Evolutionary conservation across 495 filamentous ascomycete genomes (phyloP).

Genomic region (Xylaria grammica): DNA sequence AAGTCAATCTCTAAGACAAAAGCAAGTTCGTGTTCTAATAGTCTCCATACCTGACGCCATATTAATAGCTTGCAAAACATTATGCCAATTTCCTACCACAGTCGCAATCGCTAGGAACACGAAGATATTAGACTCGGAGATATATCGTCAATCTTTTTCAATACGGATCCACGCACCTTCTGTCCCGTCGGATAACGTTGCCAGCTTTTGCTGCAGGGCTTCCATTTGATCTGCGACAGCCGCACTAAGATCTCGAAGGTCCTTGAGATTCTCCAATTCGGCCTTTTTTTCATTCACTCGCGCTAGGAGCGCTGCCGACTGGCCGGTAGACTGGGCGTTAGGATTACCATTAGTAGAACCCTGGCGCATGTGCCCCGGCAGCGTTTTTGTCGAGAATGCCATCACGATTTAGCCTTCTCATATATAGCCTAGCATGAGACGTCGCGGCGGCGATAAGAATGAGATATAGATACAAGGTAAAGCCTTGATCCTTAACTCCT

Average conservation of each 20-base stretch:
- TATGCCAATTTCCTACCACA: slow-evolving; percentile 95
- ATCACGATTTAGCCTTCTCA: slow-evolving; percentile 20
- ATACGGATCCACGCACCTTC: slow-evolving; percentile 65
- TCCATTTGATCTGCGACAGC: slow-evolving; percentile 91
- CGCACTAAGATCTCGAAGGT: slow-evolving; percentile 86
- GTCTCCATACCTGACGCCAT: slow-evolving; percentile 86
- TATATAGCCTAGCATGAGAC: neutral
- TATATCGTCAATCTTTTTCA: neutral
- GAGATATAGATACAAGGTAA: neutral
- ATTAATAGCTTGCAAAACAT: slow-evolving; percentile 88
- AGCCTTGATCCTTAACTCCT: neutral
- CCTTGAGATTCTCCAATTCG: slow-evolving; percentile 86
- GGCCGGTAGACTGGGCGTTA: slow-evolving; percentile 56
- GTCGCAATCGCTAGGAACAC: slow-evolving; percentile 75
- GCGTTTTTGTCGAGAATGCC: slow-evolving; percentile 52
- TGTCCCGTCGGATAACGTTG: slow-evolving; percentile 87
- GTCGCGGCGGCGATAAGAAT: neutral
- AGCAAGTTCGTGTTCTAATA: neutral
- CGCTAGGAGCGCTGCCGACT: slow-evolving; percentile 80
- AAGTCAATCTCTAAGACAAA: slow-evolving; percentile 16
- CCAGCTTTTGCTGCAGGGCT: slow-evolving; percentile 82
- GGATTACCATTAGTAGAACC: slow-evolving; percentile 53
- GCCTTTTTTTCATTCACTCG: slow-evolving; percentile 93
- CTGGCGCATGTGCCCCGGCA: slow-evolving; percentile 64
- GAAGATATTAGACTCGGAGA: slow-evolving; percentile 12